Evolutionary conservation across 768 basidiomycete species (phyloP).

Genomic region (Phylloporus sp.): DNA sequence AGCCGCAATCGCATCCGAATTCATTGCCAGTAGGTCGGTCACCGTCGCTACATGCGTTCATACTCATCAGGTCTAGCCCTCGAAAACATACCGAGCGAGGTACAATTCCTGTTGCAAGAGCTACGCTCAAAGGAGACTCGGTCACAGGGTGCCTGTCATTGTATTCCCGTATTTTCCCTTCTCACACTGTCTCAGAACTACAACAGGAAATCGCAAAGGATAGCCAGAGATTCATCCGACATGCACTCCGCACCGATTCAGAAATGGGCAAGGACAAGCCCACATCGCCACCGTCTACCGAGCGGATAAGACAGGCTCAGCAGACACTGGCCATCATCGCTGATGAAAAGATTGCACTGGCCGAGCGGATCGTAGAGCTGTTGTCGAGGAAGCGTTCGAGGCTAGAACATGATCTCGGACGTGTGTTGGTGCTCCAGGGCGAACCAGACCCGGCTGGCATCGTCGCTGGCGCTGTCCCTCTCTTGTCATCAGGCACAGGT

Average conservation of each 20-base stretch:
- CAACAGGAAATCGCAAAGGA: constrained; percentile 44
- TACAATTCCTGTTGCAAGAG: constrained; percentile 46
- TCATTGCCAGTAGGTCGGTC: constrained; percentile 41
- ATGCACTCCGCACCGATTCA: constrained; percentile 34
- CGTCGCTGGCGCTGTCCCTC: constrained; percentile 26
- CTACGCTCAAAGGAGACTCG: constrained; percentile 43
- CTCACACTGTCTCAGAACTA: constrained; percentile 30
- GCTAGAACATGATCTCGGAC: constrained; percentile 44
- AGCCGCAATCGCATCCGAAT: constrained; percentile 46
- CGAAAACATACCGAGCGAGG: constrained; percentile 48
- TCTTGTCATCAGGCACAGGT: constrained; percentile 11
- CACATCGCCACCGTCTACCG: constrained; percentile 21
- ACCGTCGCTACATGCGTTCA: background rate
- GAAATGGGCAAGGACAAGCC: constrained; percentile 34
- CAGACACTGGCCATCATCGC: constrained; percentile 31
- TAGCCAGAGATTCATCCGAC: constrained; percentile 41
- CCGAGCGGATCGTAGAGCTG: constrained; percentile 42
- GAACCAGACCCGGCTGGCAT: constrained; percentile 37
- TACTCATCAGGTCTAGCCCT: constrained; percentile 32
- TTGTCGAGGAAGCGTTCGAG: constrained; percentile 44
- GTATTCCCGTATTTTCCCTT: background rate
- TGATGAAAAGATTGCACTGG: constrained; percentile 41
- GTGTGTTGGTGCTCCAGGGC: constrained; percentile 43
- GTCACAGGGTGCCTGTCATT: constrained; percentile 34
- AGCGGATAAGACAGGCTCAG: constrained; percentile 30